phyloP scores from a whole-genome alignment of 768 basidiomycete species.

The Tricholoma sp. region DNA sequence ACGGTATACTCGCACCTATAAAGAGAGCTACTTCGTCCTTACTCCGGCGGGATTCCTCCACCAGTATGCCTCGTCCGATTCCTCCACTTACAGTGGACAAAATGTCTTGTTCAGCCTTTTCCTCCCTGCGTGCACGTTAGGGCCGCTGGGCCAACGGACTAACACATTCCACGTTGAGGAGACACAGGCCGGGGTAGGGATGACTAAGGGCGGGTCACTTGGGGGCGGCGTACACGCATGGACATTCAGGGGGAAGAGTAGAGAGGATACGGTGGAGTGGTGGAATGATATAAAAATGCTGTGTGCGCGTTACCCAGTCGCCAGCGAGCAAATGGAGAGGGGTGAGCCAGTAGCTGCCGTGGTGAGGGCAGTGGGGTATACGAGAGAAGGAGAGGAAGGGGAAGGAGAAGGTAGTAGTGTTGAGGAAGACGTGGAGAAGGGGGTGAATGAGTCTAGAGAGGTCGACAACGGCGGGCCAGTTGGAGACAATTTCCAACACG shows the following conservation, averaged over 20 bases:
- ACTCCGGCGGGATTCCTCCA: constrained; percentile 96
- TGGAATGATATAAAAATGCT: constrained; percentile 97
- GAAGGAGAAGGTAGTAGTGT: constrained; percentile 61
- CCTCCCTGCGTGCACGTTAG: constrained; percentile 92
- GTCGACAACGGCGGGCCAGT: constrained; percentile 43
- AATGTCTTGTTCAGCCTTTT: constrained; percentile 81
- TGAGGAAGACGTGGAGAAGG: constrained; percentile 38
- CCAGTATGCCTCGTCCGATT: constrained; percentile 80
- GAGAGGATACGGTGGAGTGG: constrained; percentile 99
- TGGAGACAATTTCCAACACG: constrained; percentile 40
- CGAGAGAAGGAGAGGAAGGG: constrained; percentile 65
- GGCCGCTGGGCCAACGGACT: constrained; percentile 74
- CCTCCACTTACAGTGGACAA: constrained; percentile 40
- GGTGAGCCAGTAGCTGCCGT: constrained; percentile 90
- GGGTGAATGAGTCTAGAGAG: constrained; percentile 36
- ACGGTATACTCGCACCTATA: constrained; percentile 81
- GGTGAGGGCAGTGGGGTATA: constrained; percentile 83
- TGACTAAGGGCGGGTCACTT: constrained; percentile 47
- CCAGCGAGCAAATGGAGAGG: constrained; percentile 88
- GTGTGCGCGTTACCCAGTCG: constrained; percentile 89
- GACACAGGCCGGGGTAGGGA: constrained; percentile 73
- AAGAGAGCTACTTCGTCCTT: constrained; percentile 86
- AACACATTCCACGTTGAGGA: constrained; percentile 99
- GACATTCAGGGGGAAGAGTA: constrained; percentile 83
- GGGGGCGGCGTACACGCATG: constrained; percentile 46